Percentiles rank a stretch among this genome's conserved stretches.
Conservation (phyloP, 1,284 basidiomycete genomes). For the Ganoderma lucidum region DNA sequence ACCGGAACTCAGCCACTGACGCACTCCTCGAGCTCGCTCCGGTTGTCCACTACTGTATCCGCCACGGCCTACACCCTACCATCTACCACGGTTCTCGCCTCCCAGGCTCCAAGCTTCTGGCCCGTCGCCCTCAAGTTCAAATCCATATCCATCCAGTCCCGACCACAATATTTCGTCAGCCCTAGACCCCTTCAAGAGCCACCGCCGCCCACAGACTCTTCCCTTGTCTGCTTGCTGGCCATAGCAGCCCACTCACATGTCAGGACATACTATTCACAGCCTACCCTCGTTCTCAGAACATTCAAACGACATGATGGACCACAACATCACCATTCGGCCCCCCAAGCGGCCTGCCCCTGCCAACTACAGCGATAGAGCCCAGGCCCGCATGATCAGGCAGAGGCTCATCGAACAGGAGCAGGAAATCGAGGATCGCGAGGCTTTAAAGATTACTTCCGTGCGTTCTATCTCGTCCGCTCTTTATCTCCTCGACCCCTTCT, state of each 20-base stretch:
- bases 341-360: slow-evolving; percentile 7
- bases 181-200: background rate
- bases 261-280: background rate
- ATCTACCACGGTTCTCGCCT: too few species aligned
- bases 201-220: background rate
- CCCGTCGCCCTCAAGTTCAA: background rate
- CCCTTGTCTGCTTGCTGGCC: slow-evolving; percentile 2
- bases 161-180: background rate
- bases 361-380: slow-evolving; percentile 14
- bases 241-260: background rate
- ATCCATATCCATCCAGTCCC: background rate
- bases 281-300: background rate
- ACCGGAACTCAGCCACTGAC: background rate
- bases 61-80: background rate
- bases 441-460: slow-evolving; percentile 16
- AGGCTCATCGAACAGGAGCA: slow-evolving; percentile 28
- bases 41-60: background rate
- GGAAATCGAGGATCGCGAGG: slow-evolving; percentile 25
- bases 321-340: slow-evolving; percentile 13
- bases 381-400: slow-evolving; percentile 25
- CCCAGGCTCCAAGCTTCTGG: too few species aligned
- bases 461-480: background rate
- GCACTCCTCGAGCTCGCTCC: background rate
- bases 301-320: background rate
- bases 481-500: background rate